Evolutionary conservation across 1,284 basidiomycete species (phyloP).

Genomic region (Microbotryomycetes sp.): DNA sequence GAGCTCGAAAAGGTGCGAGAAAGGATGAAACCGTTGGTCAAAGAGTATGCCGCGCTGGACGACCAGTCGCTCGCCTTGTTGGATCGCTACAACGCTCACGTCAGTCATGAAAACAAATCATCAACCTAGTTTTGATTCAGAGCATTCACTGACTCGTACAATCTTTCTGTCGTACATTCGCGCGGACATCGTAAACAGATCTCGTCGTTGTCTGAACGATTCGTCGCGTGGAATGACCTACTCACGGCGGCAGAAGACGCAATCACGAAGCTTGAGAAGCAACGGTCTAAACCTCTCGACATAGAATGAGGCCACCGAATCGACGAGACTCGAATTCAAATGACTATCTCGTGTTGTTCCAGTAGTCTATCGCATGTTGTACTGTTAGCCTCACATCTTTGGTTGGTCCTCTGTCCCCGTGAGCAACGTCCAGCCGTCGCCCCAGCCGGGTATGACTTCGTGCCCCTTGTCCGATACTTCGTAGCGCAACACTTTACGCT

Average conservation of each 20-base stretch:
- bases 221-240: constrained; percentile 35
- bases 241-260: constrained; percentile 29
- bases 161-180: not conserved
- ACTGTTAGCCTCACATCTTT: not conserved
- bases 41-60: constrained; percentile 21
- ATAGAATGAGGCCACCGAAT: not conserved
- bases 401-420: not conserved
- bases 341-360: too few relatives aligned
- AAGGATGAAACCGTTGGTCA: constrained; percentile 5
- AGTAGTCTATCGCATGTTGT: too few relatives aligned
- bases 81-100: constrained; percentile 33
- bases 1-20: constrained; percentile 5
- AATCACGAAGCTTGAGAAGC: constrained; percentile 26
- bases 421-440: not conserved
- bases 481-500: constrained; percentile 50
- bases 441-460: not conserved
- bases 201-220: constrained; percentile 34
- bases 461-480: not conserved
- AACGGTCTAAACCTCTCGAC: constrained; percentile 4
- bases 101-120: too few relatives aligned
- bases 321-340: not conserved
- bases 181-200: constrained; percentile 21
- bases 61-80: constrained; percentile 20
- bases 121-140: too few relatives aligned
- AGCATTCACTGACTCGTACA: not conserved